These are phyloP conservation scores for Ceratobasidium sp. DNA, from an alignment of 1,284 basidiomycete genomes.

Conservation along the genomic window DNA sequence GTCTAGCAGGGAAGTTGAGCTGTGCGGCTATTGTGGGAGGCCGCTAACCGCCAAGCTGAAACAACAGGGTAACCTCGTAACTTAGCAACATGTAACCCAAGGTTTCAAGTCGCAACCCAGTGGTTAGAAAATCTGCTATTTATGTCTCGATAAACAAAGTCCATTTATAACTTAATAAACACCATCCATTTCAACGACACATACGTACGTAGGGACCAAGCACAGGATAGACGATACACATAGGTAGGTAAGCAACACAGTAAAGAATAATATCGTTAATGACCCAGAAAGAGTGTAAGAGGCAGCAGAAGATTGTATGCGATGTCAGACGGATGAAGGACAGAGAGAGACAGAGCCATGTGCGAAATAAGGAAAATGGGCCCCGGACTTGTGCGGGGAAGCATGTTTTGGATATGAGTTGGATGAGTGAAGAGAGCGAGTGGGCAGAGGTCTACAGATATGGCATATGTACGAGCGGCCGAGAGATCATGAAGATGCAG, in stretches of 20 bases:
- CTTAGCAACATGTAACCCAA: too few species aligned
- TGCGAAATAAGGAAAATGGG: neutral
- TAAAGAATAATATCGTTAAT: neutral
- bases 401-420: neutral
- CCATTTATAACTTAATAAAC: slow-evolving; percentile 28
- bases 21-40: neutral
- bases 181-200: too few species aligned
- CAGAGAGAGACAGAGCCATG: neutral
- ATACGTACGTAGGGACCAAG: neutral
- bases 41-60: neutral
- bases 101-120: too few species aligned
- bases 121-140: too few species aligned
- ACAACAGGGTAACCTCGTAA: too few species aligned
- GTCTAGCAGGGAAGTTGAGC: too few species aligned
- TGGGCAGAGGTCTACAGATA: neutral
- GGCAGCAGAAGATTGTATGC: neutral
- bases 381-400: neutral
- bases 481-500: neutral
- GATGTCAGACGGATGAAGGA: neutral
- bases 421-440: neutral
- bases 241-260: neutral
- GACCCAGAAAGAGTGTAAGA: neutral
- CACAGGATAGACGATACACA: slow-evolving; percentile 31
- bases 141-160: neutral
- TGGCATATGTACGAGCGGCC: neutral